Evolutionary conservation across 2,329 filamentous ascomycete genomes (phyloP).

Genomic region (Pseudogymnoascus verrucosus): DNA sequence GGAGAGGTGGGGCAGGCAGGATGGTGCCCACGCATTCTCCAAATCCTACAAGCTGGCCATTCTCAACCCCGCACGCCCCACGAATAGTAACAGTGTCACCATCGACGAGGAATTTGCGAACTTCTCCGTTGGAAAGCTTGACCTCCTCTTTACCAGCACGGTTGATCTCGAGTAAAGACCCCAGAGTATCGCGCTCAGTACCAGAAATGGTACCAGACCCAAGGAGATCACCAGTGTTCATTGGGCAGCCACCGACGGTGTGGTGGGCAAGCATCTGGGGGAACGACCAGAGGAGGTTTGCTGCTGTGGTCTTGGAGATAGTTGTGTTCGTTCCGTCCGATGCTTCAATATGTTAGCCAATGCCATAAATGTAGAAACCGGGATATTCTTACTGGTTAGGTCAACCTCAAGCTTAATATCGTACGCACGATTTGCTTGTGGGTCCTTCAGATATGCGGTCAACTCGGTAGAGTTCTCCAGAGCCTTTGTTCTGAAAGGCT

Average conservation of each 20-base stretch:
- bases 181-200: constrained; percentile 46
- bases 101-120: constrained; percentile 65
- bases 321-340: constrained; percentile 44
- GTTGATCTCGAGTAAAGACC: constrained; percentile 66
- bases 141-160: constrained; percentile 59
- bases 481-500: constrained; percentile 52
- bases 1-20: constrained; percentile 11
- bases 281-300: constrained; percentile 72
- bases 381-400: constrained; percentile 40
- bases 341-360: constrained; percentile 15
- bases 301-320: constrained; percentile 52
- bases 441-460: constrained; percentile 58
- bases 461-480: constrained; percentile 46
- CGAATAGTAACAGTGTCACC: constrained; percentile 62
- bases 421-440: constrained; percentile 49
- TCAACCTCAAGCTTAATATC: constrained; percentile 65
- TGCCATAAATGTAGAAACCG: not conserved
- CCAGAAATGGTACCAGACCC: constrained; percentile 76
- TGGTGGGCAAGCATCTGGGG: constrained; percentile 78
- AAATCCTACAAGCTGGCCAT: constrained; percentile 65
- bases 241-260: constrained; percentile 64
- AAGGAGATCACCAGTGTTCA: constrained; percentile 66
- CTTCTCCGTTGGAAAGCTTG: constrained; percentile 53
- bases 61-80: constrained; percentile 54
- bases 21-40: constrained; percentile 64